phyloP scores from a whole-genome alignment of 2,329 filamentous ascomycete genomes.

The Huntiella bhutanensis region DNA sequence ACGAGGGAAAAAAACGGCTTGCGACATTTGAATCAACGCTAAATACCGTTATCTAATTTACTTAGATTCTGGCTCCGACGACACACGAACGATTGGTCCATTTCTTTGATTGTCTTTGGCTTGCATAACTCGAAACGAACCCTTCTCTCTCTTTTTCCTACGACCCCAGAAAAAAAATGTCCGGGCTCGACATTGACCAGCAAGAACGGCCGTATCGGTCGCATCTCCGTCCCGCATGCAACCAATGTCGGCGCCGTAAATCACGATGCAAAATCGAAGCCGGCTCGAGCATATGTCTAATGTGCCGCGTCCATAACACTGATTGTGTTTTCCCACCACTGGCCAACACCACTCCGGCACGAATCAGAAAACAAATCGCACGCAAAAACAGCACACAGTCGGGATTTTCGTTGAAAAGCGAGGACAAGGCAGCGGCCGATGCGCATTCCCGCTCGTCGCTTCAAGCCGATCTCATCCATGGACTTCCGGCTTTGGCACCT shows the following conservation, averaged over 20 bases:
- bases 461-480: no score
- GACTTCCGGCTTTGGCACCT: no score
- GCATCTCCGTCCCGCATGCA: conserved; percentile 40
- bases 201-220: conserved; percentile 36
- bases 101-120: no score
- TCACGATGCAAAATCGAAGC: conserved; percentile 41
- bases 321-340: conserved; percentile 33
- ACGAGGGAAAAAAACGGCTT: no score
- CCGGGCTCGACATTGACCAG: neutral
- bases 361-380: conserved; percentile 9
- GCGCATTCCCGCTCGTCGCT: no score
- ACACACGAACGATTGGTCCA: no score
- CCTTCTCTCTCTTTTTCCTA: no score
- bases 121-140: no score
- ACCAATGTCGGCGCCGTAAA: conserved; percentile 40
- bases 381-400: neutral
- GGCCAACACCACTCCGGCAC: conserved; percentile 13
- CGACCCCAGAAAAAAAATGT: no score
- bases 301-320: conserved; percentile 38
- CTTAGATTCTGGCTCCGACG: no score
- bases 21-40: no score
- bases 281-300: conserved; percentile 31
- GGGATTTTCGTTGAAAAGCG: neutral
- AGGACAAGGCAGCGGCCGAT: neutral
- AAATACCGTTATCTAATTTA: no score